Evolutionary conservation across 257 asterid species (phyloP).

Genomic region (Gentiana macrophylla): DNA sequence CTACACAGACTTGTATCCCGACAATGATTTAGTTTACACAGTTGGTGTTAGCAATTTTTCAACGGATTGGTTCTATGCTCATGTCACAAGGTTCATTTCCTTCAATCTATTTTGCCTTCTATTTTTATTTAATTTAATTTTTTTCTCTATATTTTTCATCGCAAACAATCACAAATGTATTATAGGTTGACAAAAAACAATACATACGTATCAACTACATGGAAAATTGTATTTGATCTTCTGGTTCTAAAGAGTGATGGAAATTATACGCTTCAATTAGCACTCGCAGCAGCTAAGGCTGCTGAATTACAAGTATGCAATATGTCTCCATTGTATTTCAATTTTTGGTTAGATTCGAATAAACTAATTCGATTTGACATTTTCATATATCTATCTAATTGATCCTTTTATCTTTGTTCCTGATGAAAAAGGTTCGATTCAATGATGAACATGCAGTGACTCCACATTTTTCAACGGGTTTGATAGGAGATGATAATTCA

Average conservation of each 20-base stretch:
- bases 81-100: slow-evolving; percentile 16
- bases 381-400: too few relatives aligned
- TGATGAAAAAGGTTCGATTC: slow-evolving; percentile 31
- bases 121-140: not conserved
- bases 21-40: slow-evolving; percentile 18
- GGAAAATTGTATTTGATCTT: slow-evolving; percentile 46
- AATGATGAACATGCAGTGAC: slow-evolving; percentile 19
- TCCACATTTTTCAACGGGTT: slow-evolving; percentile 41
- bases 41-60: slow-evolving; percentile 19
- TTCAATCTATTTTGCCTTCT: too few relatives aligned
- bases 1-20: slow-evolving; percentile 25
- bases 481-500: slow-evolving; percentile 65
- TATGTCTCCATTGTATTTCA: too few relatives aligned
- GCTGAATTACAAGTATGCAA: slow-evolving; percentile 41
- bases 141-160: too few relatives aligned
- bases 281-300: slow-evolving; percentile 57
- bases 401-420: not conserved
- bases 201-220: slow-evolving; percentile 34
- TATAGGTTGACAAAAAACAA: not conserved
- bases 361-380: too few relatives aligned
- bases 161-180: slow-evolving; percentile 23
- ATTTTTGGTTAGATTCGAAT: too few relatives aligned
- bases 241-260: slow-evolving; percentile 18
- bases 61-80: slow-evolving; percentile 36
- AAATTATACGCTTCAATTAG: slow-evolving; percentile 44